These are phyloP conservation scores for Pseudocercospora fijiensis DNA, from an alignment of 2,329 filamentous ascomycete species.

Conservation along the genomic window DNA sequence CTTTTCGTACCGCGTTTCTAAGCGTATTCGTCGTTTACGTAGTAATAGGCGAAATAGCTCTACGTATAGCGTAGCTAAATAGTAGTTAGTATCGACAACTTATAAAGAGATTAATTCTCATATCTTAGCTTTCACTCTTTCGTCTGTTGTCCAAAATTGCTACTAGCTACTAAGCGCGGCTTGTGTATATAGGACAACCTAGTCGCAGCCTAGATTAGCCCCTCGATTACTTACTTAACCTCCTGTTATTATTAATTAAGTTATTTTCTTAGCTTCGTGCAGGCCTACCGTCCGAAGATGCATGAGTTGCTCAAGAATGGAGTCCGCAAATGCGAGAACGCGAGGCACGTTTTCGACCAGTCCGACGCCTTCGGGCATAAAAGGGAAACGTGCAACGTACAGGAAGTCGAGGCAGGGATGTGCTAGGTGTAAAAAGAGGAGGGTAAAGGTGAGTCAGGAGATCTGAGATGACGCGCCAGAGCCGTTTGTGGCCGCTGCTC, in stretches of 20 bases:
- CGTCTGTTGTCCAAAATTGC: not conserved
- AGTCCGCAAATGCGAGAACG: not conserved
- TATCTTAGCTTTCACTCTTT: not conserved
- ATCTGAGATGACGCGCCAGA: not conserved
- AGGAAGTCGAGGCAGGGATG: conserved; percentile 11
- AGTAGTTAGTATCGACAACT: no score
- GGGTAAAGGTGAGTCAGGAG: conserved; percentile 8
- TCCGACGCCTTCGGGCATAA: not conserved
- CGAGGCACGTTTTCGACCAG: not conserved
- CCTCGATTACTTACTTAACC: not conserved
- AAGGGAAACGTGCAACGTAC: conserved; percentile 1
- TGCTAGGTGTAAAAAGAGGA: conserved; percentile 5
- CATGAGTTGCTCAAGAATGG: not conserved
- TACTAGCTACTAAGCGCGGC: not conserved
- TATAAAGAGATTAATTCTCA: no score
- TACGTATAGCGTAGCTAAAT: no score
- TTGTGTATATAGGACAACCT: not conserved
- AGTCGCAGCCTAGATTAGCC: not conserved
- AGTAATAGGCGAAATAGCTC: no score
- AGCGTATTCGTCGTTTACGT: no score
- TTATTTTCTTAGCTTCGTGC: not conserved
- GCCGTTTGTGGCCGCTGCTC: not conserved
- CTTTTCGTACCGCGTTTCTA: no score
- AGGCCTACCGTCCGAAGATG: not conserved
- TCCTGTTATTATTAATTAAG: no score